These are phyloP conservation scores for Vanrija humicola DNA, from an alignment of 1,284 basidiomycete species.

Conservation along the genomic window DNA sequence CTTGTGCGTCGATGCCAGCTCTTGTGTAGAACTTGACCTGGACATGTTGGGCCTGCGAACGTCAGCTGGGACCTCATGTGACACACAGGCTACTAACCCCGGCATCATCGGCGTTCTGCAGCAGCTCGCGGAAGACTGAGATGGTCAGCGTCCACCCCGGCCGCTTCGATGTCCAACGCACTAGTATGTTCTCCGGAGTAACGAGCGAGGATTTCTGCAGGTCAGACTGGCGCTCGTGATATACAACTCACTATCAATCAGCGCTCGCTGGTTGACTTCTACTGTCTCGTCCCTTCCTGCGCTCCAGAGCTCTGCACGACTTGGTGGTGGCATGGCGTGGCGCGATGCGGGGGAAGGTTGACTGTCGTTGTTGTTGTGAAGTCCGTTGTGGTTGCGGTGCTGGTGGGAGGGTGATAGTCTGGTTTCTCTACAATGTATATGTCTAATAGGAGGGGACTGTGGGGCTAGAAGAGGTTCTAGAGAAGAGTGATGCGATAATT, in stretches of 20 bases:
- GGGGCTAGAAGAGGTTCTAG: too few relatives aligned
- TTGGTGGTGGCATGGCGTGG: conserved; percentile 24
- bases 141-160: conserved; percentile 2
- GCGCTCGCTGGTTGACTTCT: conserved; percentile 89
- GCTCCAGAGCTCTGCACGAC: conserved; percentile 39
- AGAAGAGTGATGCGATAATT: too few relatives aligned
- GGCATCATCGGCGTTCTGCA: conserved; percentile 95
- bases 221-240: background rate
- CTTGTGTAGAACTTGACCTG: conserved; percentile 78
- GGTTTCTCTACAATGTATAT: too few relatives aligned
- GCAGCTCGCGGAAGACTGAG: conserved; percentile 78
- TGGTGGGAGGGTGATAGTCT: too few relatives aligned
- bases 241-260: conserved; percentile 67
- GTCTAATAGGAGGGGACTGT: too few relatives aligned
- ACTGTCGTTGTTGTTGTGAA: too few relatives aligned
- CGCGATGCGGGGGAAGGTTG: background rate
- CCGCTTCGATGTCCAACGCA: conserved; percentile 27
- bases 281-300: conserved; percentile 52
- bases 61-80: conserved; percentile 3
- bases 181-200: conserved; percentile 91
- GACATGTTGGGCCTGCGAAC: conserved; percentile 60
- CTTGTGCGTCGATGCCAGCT: conserved; percentile 54
- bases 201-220: conserved; percentile 68
- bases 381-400: too few relatives aligned
- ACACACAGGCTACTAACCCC: conserved; percentile 43